A percentile compares a stretch with the other conserved stretches of the same genome.
phyloP scores from a whole-genome alignment of 176 grass and related monocot species.

The Saccharum officinarum region DNA sequence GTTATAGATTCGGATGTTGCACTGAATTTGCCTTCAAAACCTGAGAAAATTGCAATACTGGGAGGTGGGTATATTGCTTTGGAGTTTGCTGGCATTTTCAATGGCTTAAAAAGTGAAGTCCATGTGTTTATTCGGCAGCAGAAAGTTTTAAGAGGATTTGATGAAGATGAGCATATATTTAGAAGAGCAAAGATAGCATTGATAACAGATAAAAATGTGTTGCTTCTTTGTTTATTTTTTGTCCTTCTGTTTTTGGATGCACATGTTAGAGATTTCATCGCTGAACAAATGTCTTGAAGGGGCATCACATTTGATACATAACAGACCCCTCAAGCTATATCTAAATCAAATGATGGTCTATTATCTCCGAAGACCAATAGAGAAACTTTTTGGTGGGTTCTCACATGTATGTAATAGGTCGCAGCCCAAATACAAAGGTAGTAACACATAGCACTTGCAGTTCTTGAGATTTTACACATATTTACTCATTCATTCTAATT shows the following conservation, averaged over 20 bases:
- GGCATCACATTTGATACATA: constrained; percentile 71
- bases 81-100: constrained; percentile 88
- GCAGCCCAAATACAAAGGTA: constrained; percentile 79
- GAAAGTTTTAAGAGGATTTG: constrained; percentile 76
- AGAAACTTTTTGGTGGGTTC: constrained; percentile 71
- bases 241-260: neutral
- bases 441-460: neutral
- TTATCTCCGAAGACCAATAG: constrained; percentile 73
- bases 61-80: constrained; percentile 89
- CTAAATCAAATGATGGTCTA: constrained; percentile 58
- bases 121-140: constrained; percentile 90
- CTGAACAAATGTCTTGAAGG: constrained; percentile 70
- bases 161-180: constrained; percentile 58
- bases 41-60: constrained; percentile 80
- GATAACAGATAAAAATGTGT: constrained; percentile 16
- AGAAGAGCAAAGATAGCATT: neutral
- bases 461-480: neutral
- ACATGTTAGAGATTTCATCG: constrained; percentile 70
- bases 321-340: constrained; percentile 62
- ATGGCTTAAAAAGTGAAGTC: constrained; percentile 78
- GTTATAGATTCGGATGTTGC: constrained; percentile 81
- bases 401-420: constrained; percentile 85
- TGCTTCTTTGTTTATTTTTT: constrained; percentile 9
- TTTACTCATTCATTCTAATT: neutral
- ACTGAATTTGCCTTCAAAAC: constrained; percentile 67